Evolutionary conservation across 805 yeast genomes (phyloP), one percentile per base, ranked within the genome.

Genomic region (Sugiyamaella marilandica): DNA sequence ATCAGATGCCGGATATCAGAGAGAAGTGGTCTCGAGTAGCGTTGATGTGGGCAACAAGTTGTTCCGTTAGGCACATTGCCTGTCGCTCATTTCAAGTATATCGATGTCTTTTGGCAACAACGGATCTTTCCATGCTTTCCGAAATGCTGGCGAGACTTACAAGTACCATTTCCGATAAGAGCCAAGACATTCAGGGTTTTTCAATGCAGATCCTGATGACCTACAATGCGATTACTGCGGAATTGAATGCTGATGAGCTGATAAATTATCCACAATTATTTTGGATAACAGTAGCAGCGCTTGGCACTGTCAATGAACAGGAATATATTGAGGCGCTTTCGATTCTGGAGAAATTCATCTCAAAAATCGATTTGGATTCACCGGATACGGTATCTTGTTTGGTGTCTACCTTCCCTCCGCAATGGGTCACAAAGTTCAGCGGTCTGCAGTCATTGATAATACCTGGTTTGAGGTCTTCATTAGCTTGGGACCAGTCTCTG

Each of bases 161-260:
- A 0, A 91, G 90, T 61, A 95, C 99, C 0, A 84, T 94, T 7
- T 83, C 97, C 0, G 99, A 95, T 65, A 89, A 84, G 39, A 82
- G 89, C 10, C 71, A 80, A 0, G 99, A 94, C 60, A 91, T 94
- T 36, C 98, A 92, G 69, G 96, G 97, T 0, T 95, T 95, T 69
- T 84, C 97, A 0, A 87, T 94, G 91, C 99, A 94, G 69, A 94
- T 94, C 51, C 71, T 94, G 57, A 92, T 94, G 97, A 92, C 99
- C 0, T 69, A 94, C 61, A 90, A 92, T 70, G 96, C 97, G 0
- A 83, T 90, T 11, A 87, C 92, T 1, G 94, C 96, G 0, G 95
- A 89, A 62, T 70, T 90, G 44, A 87, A 84, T 59, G 78, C 92
- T 8, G 86, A 81, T 36, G 84, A 86, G 59, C 71, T 94, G 55